Percentiles rank a stretch among this genome's conserved stretches.
Conservation (phyloP, 2,329 filamentous ascomycete species). For the Leptographium flavum region DNA sequence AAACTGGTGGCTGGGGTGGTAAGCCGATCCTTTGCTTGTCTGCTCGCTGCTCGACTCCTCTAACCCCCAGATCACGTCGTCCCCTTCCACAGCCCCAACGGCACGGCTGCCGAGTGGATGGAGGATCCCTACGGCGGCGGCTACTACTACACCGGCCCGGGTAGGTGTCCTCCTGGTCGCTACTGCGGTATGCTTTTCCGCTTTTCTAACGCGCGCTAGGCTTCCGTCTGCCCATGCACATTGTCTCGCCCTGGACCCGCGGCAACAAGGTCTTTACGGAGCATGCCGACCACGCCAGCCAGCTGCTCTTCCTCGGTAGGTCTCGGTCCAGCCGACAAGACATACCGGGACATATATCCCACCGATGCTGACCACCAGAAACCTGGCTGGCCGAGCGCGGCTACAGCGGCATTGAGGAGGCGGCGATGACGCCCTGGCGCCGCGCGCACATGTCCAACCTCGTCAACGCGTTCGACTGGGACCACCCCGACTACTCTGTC, state of each 20-base stretch:
- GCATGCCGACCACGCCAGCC: slow-evolving; percentile 33
- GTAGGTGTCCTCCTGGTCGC: too few relatives aligned
- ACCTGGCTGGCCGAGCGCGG: slow-evolving; percentile 28
- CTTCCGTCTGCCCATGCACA: slow-evolving; percentile 32
- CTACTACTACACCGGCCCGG: slow-evolving; percentile 15
- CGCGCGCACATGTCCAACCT: slow-evolving; percentile 16
- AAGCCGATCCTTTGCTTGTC: too few relatives aligned
- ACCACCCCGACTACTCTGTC: slow-evolving; percentile 30
- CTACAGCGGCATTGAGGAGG: too few relatives aligned
- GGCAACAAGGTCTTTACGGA: slow-evolving; percentile 33
- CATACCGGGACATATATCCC: too few relatives aligned
- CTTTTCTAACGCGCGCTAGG: too few relatives aligned
- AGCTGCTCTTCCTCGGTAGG: slow-evolving; percentile 33
- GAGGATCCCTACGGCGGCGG: slow-evolving; percentile 20
- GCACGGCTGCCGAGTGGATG: slow-evolving; percentile 30
- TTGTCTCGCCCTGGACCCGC: slow-evolving; percentile 34
- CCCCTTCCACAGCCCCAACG: slow-evolving; percentile 28
- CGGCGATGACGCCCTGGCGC: slow-evolving; percentile 18
- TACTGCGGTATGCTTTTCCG: too few relatives aligned
- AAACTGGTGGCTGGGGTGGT: slow-evolving; percentile 33
- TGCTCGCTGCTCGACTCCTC: too few relatives aligned
- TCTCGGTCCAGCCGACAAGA: too few relatives aligned
- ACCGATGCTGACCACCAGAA: too few relatives aligned
- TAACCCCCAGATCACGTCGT: slow-evolving; percentile 34
- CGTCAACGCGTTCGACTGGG: slow-evolving; percentile 19